Percentiles rank a stretch among this genome's conserved stretches.
Evolutionary conservation across 179 eudicot species (phyloP).

Genomic region (Beta macrorhiza): DNA sequence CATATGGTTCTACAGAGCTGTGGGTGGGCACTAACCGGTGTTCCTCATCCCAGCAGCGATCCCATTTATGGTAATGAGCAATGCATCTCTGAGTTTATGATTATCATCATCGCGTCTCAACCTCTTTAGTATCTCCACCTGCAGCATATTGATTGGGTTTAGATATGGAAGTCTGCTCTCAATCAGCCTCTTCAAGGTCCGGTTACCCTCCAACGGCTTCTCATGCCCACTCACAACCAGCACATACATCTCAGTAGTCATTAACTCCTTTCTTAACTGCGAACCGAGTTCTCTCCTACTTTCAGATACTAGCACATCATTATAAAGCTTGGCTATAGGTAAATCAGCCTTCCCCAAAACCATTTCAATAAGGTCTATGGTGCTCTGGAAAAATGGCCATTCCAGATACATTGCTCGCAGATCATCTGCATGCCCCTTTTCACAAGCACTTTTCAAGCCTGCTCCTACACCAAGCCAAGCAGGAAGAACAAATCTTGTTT

Average conservation of each 20-base stretch:
- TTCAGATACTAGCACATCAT: conserved; percentile 67
- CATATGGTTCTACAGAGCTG: background rate
- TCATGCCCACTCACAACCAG: conserved; percentile 70
- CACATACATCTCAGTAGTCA: conserved; percentile 55
- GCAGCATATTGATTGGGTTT: conserved; percentile 85
- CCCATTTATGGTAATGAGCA: conserved; percentile 79
- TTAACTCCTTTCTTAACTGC: conserved; percentile 63
- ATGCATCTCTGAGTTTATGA: conserved; percentile 66
- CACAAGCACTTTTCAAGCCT: conserved; percentile 67
- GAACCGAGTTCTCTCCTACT: conserved; percentile 54
- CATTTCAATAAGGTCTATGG: conserved; percentile 87
- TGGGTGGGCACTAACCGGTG: conserved; percentile 51
- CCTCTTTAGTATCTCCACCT: conserved; percentile 81
- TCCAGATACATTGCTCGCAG: conserved; percentile 73
- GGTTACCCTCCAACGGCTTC: conserved; percentile 60
- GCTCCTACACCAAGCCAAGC: conserved; percentile 97
- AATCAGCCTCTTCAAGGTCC: conserved; percentile 60
- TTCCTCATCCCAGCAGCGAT: conserved; percentile 98
- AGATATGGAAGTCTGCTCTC: conserved; percentile 79
- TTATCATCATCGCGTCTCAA: conserved; percentile 67
- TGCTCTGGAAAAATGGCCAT: conserved; percentile 88
- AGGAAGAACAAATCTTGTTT: conserved; percentile 81
- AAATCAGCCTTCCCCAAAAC: conserved; percentile 76
- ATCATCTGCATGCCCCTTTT: conserved; percentile 67
- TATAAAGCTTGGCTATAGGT: conserved; percentile 70